Conservation (phyloP, 2,329 filamentous ascomycete species). For the Lasiodiplodia sp. region DNA sequence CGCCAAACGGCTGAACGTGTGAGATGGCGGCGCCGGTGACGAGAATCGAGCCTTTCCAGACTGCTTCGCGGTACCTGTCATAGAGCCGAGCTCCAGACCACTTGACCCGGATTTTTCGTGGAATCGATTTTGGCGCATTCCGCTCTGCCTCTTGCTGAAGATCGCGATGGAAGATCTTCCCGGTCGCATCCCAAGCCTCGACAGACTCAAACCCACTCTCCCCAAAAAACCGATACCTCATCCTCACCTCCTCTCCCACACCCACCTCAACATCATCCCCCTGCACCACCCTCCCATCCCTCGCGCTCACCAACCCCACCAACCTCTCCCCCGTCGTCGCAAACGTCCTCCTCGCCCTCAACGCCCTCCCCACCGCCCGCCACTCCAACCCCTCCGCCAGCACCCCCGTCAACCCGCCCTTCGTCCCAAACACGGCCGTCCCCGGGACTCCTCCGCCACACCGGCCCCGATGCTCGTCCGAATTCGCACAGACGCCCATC, state of each 20-base stretch:
- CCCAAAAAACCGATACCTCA: neutral
- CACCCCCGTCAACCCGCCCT: slow-evolving; percentile 11
- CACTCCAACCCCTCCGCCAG: neutral
- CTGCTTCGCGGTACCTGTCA: slow-evolving; percentile 45
- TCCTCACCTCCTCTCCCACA: neutral
- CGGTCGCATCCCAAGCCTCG: slow-evolving; percentile 2
- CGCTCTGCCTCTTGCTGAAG: neutral
- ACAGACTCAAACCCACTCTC: neutral
- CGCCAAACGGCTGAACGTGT: slow-evolving; percentile 39
- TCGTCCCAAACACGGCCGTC: slow-evolving; percentile 41
- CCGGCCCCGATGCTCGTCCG: slow-evolving; percentile 47
- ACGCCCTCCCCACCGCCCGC: neutral
- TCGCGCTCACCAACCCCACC: neutral
- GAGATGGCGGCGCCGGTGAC: slow-evolving; percentile 31
- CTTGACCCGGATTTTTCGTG: slow-evolving; percentile 32
- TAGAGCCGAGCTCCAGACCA: slow-evolving; percentile 46
- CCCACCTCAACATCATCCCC: neutral
- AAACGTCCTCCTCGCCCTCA: slow-evolving; percentile 15
- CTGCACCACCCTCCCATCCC: neutral
- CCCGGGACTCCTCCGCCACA: slow-evolving; percentile 48
- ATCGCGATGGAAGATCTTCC: neutral
- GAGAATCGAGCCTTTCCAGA: slow-evolving; percentile 42
- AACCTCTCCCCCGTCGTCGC: slow-evolving; percentile 21
- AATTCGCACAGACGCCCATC: slow-evolving; percentile 47
- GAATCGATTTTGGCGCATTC: neutral